Evolutionary conservation across 2,329 filamentous ascomycete genomes (phyloP), one percentile per base, ranked within the genome.

Genomic region (Ophiosphaerella narmari): DNA sequence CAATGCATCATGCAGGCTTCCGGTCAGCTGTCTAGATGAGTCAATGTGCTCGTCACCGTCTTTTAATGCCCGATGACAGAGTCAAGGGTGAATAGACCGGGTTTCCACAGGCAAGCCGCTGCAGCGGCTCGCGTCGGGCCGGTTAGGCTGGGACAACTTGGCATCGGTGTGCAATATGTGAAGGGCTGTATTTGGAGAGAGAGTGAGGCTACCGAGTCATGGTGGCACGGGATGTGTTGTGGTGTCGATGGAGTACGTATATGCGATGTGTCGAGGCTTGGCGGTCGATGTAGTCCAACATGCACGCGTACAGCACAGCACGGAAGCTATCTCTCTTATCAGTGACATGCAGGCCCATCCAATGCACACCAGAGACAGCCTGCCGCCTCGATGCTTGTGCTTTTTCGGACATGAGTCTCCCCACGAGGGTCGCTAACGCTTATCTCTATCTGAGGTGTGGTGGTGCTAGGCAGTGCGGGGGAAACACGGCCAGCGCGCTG

Each of bases 401-500:
- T 58, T 55, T 55, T 58, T 48, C 41, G 43, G 60, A 32, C 48
- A 63, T 61, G 60, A 29, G 42, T 39, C 32, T 35, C 43, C 18
- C 36, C 34, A 32, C 36, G 34, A 47, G 48, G 12, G 43, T 36
- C 43, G 36, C 39, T 51, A 47, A 52, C 52, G 54, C 54, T 55
- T 55, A 48, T 46, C 34, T 39, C 51, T 46, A 37, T 39, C 36
- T 18, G 16, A 33, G 3, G 12, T 16, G 35, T 21, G 18, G 2
- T 13, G 18, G 12, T 11, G 18, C 33, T 35, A n/a, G 26, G 47
- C 39, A 40, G 62, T 59, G 65, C 60, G 55, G 59, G 57, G 59
- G 43, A 50, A 42, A 43, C 41, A 40, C 35, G 43, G 39, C 50
- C 50, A 16, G n/a, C 34, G 46, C 14, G 14, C 23, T 34, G 42